A percentile compares a stretch with the other conserved stretches of the same genome.
Conservation (phyloP, 495 filamentous ascomycete species). For the Oleoguttula mirabilis region DNA sequence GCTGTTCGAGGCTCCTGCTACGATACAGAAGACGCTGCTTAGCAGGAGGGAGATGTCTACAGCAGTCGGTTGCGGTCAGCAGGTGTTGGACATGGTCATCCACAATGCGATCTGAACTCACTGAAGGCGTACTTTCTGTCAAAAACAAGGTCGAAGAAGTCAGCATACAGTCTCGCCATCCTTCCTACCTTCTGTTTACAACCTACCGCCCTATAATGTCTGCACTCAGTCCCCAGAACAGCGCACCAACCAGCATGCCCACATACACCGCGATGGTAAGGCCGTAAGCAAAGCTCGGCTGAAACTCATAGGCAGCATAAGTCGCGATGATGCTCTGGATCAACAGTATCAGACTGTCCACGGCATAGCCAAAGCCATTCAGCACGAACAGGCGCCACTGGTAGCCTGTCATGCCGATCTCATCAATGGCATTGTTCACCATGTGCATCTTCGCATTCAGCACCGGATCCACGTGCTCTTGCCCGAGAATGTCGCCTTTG, state of each 20-base stretch:
- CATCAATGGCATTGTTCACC: slow-evolving; percentile 62
- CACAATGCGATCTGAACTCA: no score
- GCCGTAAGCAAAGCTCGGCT: slow-evolving; percentile 40
- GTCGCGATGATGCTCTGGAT: slow-evolving; percentile 53
- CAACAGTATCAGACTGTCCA: slow-evolving; percentile 56
- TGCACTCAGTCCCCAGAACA: slow-evolving; percentile 43
- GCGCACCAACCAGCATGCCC: slow-evolving; percentile 40
- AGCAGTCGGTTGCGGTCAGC: no score
- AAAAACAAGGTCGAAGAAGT: no score
- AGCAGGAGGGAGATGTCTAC: slow-evolving; percentile 38
- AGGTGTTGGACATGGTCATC: no score
- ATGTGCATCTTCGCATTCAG: slow-evolving; percentile 56
- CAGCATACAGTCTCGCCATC: no score
- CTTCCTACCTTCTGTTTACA: no score
- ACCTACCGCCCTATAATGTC: slow-evolving; percentile 47
- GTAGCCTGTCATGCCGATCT: slow-evolving; percentile 58
- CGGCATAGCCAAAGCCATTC: slow-evolving; percentile 52
- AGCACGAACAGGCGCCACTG: slow-evolving; percentile 57
- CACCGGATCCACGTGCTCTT: slow-evolving; percentile 44
- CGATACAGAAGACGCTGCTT: slow-evolving; percentile 37
- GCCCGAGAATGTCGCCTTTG: slow-evolving; percentile 27
- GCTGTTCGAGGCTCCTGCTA: slow-evolving; percentile 38
- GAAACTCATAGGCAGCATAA: slow-evolving; percentile 47
- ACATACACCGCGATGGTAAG: slow-evolving; percentile 51
- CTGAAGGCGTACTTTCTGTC: slow-evolving; percentile 45